Percentiles rank a stretch among this genome's conserved stretches.
Evolutionary conservation across 768 basidiomycete species (phyloP).

Genomic region (Collybiopsis luxurians): DNA sequence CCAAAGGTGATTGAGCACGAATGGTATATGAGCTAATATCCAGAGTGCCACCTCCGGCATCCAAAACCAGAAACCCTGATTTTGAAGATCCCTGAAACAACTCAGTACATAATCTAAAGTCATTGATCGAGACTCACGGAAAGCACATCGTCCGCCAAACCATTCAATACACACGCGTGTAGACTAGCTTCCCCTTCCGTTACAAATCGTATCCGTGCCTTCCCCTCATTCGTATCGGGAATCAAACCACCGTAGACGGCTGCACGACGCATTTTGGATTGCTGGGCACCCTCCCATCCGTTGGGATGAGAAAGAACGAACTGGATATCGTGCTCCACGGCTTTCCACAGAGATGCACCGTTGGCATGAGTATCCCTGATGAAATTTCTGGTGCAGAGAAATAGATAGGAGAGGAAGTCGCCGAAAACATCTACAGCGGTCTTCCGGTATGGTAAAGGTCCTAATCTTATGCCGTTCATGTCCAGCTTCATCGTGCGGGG

Average conservation of each 20-base stretch:
- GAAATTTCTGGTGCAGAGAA: conserved; percentile 69
- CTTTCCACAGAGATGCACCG: conserved; percentile 64
- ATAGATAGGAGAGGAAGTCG: conserved; percentile 76
- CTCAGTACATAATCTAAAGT: neutral
- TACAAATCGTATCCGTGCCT: conserved; percentile 73
- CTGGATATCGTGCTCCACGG: conserved; percentile 66
- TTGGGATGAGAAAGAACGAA: conserved; percentile 80
- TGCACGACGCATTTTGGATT: conserved; percentile 73
- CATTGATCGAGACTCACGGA: conserved; percentile 40
- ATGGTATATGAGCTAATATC: conserved; percentile 82
- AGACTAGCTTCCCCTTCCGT: conserved; percentile 84
- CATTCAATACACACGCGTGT: conserved; percentile 77
- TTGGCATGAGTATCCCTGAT: conserved; percentile 85
- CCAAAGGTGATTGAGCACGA: conserved; percentile 62
- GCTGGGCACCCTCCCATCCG: conserved; percentile 79
- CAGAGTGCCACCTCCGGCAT: conserved; percentile 79
- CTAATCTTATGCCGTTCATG: conserved; percentile 83
- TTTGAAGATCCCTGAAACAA: conserved; percentile 59
- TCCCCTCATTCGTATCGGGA: conserved; percentile 70
- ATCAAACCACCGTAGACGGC: conserved; percentile 73
- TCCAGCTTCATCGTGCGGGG: conserved; percentile 76
- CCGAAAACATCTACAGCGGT: conserved; percentile 74
- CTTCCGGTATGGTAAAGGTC: conserved; percentile 63
- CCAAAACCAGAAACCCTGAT: conserved; percentile 76
- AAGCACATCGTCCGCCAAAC: conserved; percentile 74